Conservation (phyloP, 1,284 basidiomycete species). For the Irpex sp. region DNA sequence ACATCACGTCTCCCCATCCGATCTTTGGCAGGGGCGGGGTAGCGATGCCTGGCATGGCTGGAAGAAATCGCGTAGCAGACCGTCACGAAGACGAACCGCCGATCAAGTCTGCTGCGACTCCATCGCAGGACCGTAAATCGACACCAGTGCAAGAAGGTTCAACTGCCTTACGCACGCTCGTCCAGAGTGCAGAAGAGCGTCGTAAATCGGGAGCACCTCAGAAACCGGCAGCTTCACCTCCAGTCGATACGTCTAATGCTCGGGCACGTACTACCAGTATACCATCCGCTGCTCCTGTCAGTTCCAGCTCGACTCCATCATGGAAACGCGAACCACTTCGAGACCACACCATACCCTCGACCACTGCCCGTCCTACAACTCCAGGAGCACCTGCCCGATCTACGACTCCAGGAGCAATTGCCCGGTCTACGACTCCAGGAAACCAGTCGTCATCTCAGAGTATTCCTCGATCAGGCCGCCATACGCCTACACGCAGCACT, state of each 20-base stretch:
- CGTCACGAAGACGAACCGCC: slow-evolving; percentile 2
- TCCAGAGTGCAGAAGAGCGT: slow-evolving; percentile 32
- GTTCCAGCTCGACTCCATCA: slow-evolving; percentile 10
- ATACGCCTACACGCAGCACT: slow-evolving; percentile 6
- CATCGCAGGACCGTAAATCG: neutral
- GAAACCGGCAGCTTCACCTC: slow-evolving; percentile 14
- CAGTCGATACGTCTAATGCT: slow-evolving; percentile 6
- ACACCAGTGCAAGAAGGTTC: slow-evolving; percentile 21
- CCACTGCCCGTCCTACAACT: neutral
- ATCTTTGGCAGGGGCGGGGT: slow-evolving; percentile 69
- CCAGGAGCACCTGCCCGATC: neutral
- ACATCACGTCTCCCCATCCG: slow-evolving; percentile 57
- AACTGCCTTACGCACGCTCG: slow-evolving; percentile 28
- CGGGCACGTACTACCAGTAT: slow-evolving; percentile 38
- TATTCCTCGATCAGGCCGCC: neutral
- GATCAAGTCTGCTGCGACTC: slow-evolving; percentile 1
- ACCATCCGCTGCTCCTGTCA: slow-evolving; percentile 15
- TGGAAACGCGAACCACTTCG: neutral
- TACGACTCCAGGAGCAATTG: neutral
- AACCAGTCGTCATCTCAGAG: neutral
- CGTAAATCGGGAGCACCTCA: slow-evolving; percentile 14
- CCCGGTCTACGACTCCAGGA: neutral
- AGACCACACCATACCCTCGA: neutral
- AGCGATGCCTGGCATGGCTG: slow-evolving; percentile 66
- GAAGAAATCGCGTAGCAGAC: slow-evolving; percentile 24